Base-by-base conservation (phyloP, 1,284 basidiomycete genomes). In the Meripilus lineatus region DNA sequence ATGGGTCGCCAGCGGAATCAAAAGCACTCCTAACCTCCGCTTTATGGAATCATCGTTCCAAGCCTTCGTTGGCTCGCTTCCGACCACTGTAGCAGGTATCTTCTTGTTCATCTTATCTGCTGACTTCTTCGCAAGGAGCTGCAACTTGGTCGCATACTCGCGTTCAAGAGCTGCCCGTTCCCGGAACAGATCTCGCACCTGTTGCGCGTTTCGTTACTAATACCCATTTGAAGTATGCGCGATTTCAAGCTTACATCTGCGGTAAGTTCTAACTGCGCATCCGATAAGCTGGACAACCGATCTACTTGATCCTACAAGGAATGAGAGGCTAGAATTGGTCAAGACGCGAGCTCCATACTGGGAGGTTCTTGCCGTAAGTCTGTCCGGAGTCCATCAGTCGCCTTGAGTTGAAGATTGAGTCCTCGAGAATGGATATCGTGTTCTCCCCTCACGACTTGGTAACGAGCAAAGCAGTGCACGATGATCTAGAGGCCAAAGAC, bases 131-230 rank as follows among this genome's bases (percentile, higher is more conserved):
- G 72, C 72, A 21, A 91, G 62, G 13, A 68, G 61, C 55, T 84
- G 78, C 15, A 89, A 67, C 56, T 84, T 89, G 15, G 64, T 58
- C 1, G 85, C 82, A 58, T 88, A 89, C 56, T 91, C 86, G 41
- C 80, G 77, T 60, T 91, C 88, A 11, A 90, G 66, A 11, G 69
- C 71, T 14, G 68, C 77, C 33, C 81, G 72, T 43, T 84, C 83
- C 42, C 71, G 69, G 57, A 87, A 81, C 38, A 89, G 58, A 38
- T 89, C 85, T 42, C 84, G 77, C 42, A 84, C 72, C 85, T 89
- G 54, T 24, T 15, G 24, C 15, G 30, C 24, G 40, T 37, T 42
- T 32, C 30, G 37, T 15, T 18, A 21, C 42, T 37, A 10, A 42
- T 13, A 47, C 39, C 32, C 22, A 18, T 25, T 22, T 20, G 32